phyloP scores from a whole-genome alignment of 148 eudicot genomes.

The Chenopodium album region DNA sequence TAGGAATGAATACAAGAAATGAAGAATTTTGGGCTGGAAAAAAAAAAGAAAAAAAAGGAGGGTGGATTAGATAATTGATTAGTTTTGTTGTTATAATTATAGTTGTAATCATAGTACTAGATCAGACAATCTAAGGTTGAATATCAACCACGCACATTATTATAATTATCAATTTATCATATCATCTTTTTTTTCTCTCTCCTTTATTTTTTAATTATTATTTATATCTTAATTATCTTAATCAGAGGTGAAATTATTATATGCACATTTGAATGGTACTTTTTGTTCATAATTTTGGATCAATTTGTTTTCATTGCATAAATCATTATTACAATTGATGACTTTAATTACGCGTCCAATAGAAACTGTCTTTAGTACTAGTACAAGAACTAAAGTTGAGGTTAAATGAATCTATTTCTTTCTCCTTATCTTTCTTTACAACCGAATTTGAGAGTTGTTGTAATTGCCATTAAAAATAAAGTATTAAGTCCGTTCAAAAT shows the following conservation, averaged over 20 bases:
- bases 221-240: neutral
- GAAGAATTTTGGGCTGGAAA: conserved; percentile 2
- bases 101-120: conserved; percentile 25
- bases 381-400: neutral
- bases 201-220: neutral
- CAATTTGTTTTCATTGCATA: neutral
- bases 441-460: no score
- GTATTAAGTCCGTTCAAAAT: no score
- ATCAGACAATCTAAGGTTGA: conserved; percentile 13
- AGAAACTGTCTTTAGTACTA: neutral
- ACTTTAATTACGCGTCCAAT: neutral
- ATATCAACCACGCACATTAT: conserved; percentile 24
- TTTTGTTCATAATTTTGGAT: conserved; percentile 10
- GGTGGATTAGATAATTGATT: neutral
- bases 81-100: neutral
- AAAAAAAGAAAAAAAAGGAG: neutral
- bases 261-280: conserved; percentile 5
- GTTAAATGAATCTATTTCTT: neutral
- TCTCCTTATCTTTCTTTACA: neutral
- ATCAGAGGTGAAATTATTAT: neutral
- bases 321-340: neutral
- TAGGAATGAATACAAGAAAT: conserved; percentile 14
- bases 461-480: no score
- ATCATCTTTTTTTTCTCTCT: neutral
- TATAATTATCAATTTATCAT: conserved; percentile 12